Evolutionary conservation across 805 yeast genomes (phyloP), one percentile per base, ranked within the genome.

Genomic region (Candida takata): DNA sequence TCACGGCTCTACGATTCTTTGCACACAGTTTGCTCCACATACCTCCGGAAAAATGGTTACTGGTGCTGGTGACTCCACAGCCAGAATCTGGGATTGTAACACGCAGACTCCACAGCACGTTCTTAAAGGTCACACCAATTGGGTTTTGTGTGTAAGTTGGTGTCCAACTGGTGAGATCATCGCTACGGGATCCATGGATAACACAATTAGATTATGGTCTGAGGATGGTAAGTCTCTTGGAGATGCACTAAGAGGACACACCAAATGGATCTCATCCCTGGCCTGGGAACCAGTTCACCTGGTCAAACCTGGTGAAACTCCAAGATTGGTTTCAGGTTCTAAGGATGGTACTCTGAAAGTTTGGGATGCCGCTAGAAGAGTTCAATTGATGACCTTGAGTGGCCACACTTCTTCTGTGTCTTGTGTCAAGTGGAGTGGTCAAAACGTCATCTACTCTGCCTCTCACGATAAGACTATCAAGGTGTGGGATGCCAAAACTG

Each of bases 401-500:
- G 97, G 97, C 0, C 98, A 92, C 55, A 71, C 86, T 23, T 76
- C 83, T 33, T 74, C 95, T 1, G 97, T 92, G 3, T 80, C 95
- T 2, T 86, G 97, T 62, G 94, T 88, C n/a, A 87, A 80, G 58
- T 92, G 98, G 98, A 84, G 96, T 39, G 98, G 98, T 3, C 65
- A 76, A 31, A 85, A 87, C 35, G 67, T 81, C 14, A 69, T 92
- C 24, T 92, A 88, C 58, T 77, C 94, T 23, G 88, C 84, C 1
- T 87, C 97, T 8, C 97, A 92, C 54, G 98, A 92, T 60, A 90
- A 88, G 55, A 84, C 96, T 5, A 81, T 92, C 45, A 82, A 79
- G 58, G 84, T 84, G 1, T 92, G 98, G 98, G 90, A 84, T 52
- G 76, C 84, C 5, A 64, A 69, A 28, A 74, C 72, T 32, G 97